Evolutionary conservation across 441 rosid genomes (phyloP), one percentile per base, ranked within the genome.

Genomic region (Populus hybrid): DNA sequence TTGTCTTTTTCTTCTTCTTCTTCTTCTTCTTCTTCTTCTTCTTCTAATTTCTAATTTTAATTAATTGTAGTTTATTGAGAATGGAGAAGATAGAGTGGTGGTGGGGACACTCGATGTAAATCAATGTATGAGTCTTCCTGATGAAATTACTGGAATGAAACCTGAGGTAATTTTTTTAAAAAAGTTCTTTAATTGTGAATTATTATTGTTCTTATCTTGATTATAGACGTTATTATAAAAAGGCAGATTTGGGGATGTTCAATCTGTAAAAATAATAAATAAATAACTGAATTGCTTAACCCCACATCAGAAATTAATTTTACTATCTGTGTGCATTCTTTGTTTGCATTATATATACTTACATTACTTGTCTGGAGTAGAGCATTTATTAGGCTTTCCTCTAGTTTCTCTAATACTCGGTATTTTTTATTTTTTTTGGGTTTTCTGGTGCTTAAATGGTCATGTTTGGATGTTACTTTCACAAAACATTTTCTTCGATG

Each of bases 61-160:
- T 65, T 26, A 81, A 80, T 73, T 77, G 78, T 86, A 95, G 97
- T 93, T 82, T 77, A 83, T 84, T 67, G 87, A 81, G 73, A 82
- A 88, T 70, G 88, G 91, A 78, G 91, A 91, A 84, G 98, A 91
- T 63, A 87, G 92, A 83, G 95, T 93, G 63, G 96, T 93, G 21
- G 92, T 95, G 70, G 96, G 94, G 38, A 88, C 90, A 82, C 98
- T 95, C 77, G 98, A 95, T 88, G 87, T 95, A 80, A 95, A 91
- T 87, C 93, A 88, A 76, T 90, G 98, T 81, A 81, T 89, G 32
- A 86, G 88, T 83, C 97, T 95, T 83, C 94, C 95, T 2, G 94
- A 90, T 79, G 99, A 95, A 88, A 95, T 93, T 14, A 78, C 89
- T 46, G 99, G 97, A 81, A 86, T 81, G 77, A 95, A 85, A 84